Evolutionary conservation across 768 basidiomycete genomes (phyloP).

Genomic region (Chlorophyllum brunneum): DNA sequence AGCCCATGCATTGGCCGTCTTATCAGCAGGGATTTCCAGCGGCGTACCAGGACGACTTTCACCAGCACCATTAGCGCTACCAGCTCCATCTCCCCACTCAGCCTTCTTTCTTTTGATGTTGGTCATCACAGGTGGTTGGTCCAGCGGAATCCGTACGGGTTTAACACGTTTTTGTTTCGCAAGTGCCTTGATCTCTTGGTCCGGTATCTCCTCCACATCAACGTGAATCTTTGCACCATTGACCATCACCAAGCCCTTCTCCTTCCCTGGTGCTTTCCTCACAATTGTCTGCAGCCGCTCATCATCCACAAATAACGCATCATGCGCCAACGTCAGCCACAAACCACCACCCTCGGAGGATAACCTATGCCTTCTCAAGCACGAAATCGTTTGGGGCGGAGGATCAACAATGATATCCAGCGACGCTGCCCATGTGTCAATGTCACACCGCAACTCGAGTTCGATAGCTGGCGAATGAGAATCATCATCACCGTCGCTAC

Average conservation of each 20-base stretch:
- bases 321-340: conserved; percentile 91
- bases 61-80: conserved; percentile 18
- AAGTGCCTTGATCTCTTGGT: conserved; percentile 80
- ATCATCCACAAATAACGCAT: conserved; percentile 70
- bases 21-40: conserved; percentile 12
- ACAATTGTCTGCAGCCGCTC: conserved; percentile 76
- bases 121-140: conserved; percentile 83
- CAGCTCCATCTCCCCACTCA: conserved; percentile 61
- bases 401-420: conserved; percentile 92
- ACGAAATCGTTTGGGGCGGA: conserved; percentile 78
- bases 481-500: conserved; percentile 23
- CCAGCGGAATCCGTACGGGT: conserved; percentile 82
- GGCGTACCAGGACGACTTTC: neutral
- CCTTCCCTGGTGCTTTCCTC: conserved; percentile 69
- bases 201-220: conserved; percentile 85
- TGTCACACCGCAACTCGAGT: conserved; percentile 88
- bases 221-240: conserved; percentile 85
- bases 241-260: conserved; percentile 81
- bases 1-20: conserved; percentile 37
- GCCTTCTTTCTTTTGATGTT: conserved; percentile 64
- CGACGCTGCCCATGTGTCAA: conserved; percentile 82
- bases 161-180: conserved; percentile 84
- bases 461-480: conserved; percentile 57
- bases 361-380: conserved; percentile 81
- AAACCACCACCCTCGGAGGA: conserved; percentile 87